Percentiles rank a stretch among this genome's conserved stretches.
phyloP scores from a whole-genome alignment of 805 yeast genomes.

The Ogataea siamensis region DNA sequence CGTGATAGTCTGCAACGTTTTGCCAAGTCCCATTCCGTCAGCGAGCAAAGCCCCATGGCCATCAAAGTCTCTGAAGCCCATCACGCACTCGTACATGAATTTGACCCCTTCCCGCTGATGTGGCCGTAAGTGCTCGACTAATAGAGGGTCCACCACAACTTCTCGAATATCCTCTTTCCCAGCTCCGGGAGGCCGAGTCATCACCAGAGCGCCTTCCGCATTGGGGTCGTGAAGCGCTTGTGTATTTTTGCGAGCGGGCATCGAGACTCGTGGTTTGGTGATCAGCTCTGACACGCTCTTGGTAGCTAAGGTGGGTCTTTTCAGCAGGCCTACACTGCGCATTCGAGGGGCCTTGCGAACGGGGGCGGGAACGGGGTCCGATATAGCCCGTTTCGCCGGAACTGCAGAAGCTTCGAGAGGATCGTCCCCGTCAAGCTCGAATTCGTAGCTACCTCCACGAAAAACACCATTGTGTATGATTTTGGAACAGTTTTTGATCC shows the following conservation, averaged over 20 bases:
- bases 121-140: conserved; percentile 58
- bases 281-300: conserved; percentile 6
- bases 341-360: neutral
- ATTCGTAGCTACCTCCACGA: conserved; percentile 56
- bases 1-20: conserved; percentile 82
- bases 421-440: conserved; percentile 55
- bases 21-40: conserved; percentile 97
- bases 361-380: neutral
- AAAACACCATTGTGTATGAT: conserved; percentile 36
- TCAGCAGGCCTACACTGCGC: conserved; percentile 7
- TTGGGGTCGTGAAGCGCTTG: conserved; percentile 40
- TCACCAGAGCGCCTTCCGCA: conserved; percentile 38
- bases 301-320: conserved; percentile 6
- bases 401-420: neutral
- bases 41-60: conserved; percentile 81
- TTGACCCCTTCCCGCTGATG: conserved; percentile 85
- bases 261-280: conserved; percentile 10
- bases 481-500: conserved; percentile 20
- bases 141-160: conserved; percentile 60
- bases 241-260: neutral
- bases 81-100: conserved; percentile 78
- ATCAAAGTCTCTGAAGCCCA: conserved; percentile 56
- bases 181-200: conserved; percentile 22
- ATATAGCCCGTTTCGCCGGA: conserved; percentile 1
- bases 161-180: conserved; percentile 25